Evolutionary conservation across 1,284 basidiomycete species (phyloP).

Genomic region (Xanthoconium separans): DNA sequence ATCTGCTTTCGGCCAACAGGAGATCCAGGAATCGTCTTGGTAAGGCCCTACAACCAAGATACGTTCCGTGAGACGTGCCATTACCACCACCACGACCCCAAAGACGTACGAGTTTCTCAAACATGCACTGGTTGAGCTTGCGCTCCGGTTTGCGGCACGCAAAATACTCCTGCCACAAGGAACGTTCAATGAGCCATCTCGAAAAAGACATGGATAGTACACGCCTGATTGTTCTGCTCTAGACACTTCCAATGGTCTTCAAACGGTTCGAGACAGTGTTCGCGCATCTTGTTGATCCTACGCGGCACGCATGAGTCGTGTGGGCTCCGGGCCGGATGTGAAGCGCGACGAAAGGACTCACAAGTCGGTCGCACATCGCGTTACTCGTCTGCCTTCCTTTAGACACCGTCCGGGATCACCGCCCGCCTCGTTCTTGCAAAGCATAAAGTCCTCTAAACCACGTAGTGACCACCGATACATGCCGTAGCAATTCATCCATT

Average conservation of each 20-base stretch:
- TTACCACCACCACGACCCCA: neutral
- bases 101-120: conserved; percentile 84
- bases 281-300: conserved; percentile 91
- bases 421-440: conserved; percentile 91
- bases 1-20: conserved; percentile 84
- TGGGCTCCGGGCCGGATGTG: neutral
- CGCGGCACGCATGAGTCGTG: neutral
- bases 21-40: conserved; percentile 91
- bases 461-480: neutral
- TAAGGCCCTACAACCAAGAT: conserved; percentile 67
- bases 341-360: conserved; percentile 44
- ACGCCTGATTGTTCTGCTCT: conserved; percentile 92
- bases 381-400: conserved; percentile 95
- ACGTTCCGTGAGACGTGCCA: neutral
- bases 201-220: conserved; percentile 9
- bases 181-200: neutral
- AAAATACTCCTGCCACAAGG: conserved; percentile 68
- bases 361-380: conserved; percentile 94
- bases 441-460: conserved; percentile 94
- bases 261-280: conserved; percentile 88
- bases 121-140: conserved; percentile 92
- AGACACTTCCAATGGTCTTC: conserved; percentile 95
- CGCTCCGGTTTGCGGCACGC: conserved; percentile 90
- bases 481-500: neutral
- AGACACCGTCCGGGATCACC: conserved; percentile 89